Evolutionary conservation across 2,329 filamentous ascomycete genomes (phyloP), one percentile per base, ranked within the genome.

Genomic region (Penicillium sp.): DNA sequence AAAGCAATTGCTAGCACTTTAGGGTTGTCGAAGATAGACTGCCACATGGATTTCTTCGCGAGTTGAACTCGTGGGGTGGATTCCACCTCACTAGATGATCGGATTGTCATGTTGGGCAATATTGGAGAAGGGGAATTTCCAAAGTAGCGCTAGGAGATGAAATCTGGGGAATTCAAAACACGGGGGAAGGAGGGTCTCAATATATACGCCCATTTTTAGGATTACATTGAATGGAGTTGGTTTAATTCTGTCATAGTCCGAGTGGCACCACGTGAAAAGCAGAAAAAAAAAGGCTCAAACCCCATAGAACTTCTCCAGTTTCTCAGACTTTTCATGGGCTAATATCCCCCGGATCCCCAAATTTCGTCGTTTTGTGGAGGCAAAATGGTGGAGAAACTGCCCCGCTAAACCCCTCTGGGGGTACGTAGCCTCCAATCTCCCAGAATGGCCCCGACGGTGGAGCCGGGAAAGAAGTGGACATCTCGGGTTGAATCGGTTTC

Each of bases 1-100:
- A 77, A 75, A 6, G 81, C 81, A 58, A 81, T 83, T 13, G 80
- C 69, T n/a, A 79, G 73, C 29, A 82, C 80, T 69, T 82, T 83
- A 21, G 72, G 72, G 50, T 79, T 81, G 4, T 65, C 58, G n/a
- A 59, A 59, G 23, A 69, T 57, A 4, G 66, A 63, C 57, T 65
- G 58, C 68, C 68, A 70, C 65, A 67, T 67, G 3, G 64, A 65
- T 50, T 67, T 64, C 42, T 66, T 69, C 10, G 57, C 63, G 38
- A 65, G 50, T 19, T 68, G 60, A 3, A 65, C 23, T 6, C 59
- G 66, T 31, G 63, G 35, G 1, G 19, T 12, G 17, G 49, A 54
- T 53, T 65, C 64, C 58, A 64, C 52, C 23, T 66, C 64, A n/a
- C 12, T 35, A 3, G 33, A 35, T 35, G 33, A 35, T 35, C 15